Evolutionary conservation across 1,139 yeast species (phyloP).

Genomic region (Pichia sp.): DNA sequence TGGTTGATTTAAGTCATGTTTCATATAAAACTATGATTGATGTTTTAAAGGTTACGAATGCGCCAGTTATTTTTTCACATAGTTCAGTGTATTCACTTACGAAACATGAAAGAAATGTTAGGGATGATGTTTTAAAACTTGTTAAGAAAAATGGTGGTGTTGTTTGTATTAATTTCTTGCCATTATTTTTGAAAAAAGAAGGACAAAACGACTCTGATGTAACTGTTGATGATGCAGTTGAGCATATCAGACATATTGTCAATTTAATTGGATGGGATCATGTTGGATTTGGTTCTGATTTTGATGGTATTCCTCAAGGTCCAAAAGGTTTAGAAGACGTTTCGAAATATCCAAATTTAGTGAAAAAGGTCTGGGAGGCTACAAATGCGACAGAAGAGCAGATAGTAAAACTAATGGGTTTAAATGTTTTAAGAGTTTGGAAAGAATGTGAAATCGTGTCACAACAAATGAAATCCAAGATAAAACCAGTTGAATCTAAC

Average conservation of each 20-base stretch:
- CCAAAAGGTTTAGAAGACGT: constrained; percentile 49
- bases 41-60: constrained; percentile 35
- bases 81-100: constrained; percentile 39
- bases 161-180: constrained; percentile 43
- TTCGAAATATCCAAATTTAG: constrained; percentile 46
- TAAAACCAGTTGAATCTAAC: constrained; percentile 34
- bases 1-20: constrained; percentile 50
- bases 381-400: constrained; percentile 39
- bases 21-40: constrained; percentile 46
- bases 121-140: constrained; percentile 39
- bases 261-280: constrained; percentile 47
- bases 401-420: constrained; percentile 40
- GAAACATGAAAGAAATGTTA: constrained; percentile 42
- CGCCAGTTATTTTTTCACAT: constrained; percentile 49
- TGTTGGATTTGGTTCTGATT: constrained; percentile 50
- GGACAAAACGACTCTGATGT: constrained; percentile 25
- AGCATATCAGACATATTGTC: constrained; percentile 40
- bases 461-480: constrained; percentile 17
- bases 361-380: constrained; percentile 36
- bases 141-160: constrained; percentile 44
- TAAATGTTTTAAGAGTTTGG: constrained; percentile 47
- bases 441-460: constrained; percentile 37
- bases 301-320: constrained; percentile 45
- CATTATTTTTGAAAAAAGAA: constrained; percentile 33
- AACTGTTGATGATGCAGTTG: constrained; percentile 44